Evolutionary conservation across 2,329 filamentous ascomycete species (phyloP), one percentile per base, ranked within the genome.

Genomic region (Microdochium nivale): DNA sequence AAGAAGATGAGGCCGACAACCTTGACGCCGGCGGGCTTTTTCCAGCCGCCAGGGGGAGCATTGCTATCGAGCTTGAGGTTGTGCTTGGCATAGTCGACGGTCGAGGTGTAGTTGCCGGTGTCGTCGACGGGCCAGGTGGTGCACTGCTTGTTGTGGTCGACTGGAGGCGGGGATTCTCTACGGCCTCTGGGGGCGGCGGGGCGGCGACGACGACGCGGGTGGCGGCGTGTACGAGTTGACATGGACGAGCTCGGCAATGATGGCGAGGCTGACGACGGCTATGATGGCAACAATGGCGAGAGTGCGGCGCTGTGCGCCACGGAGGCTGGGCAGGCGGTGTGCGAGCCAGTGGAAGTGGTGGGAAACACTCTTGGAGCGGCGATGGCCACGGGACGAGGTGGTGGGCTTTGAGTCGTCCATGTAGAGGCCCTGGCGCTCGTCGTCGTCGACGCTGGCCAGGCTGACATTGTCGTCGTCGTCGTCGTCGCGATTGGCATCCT

Each of bases 1-100:
- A 67, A 76, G 52, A 76, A 76, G 1, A 76, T 69, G 51, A 76
- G 64, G 16, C 64, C 73, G 52, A 75, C 66, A 14, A 76, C 60
- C 55, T 67, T 70, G 54, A 65, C 32, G 13, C 59, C 62, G 13
- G 48, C 33, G 2, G 62, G 62, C 49, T 63, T 65, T 52, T 56
- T 58, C 62, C 62, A 65, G 10, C 62, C 61, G 47, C 56, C 61
- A 9, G 54, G 51, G 8, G 62, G 62, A 46, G 61, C 61, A 48
- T 60, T 51, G 23, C 59, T 62, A 35, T 59, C 52, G 23, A 56
- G 48, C 50, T 55, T 52, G 49, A 58, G 13, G 14, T 52, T 54
- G 23, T 54, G 50, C 25, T 32, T 32, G 35, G 54, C 56, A n/a
- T 58, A 43, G 10, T 35, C 48, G 13, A 51, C 46, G 25, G 55